Conservation (phyloP, 352 stramenopile species). For the Pythium periplocum region DNA sequence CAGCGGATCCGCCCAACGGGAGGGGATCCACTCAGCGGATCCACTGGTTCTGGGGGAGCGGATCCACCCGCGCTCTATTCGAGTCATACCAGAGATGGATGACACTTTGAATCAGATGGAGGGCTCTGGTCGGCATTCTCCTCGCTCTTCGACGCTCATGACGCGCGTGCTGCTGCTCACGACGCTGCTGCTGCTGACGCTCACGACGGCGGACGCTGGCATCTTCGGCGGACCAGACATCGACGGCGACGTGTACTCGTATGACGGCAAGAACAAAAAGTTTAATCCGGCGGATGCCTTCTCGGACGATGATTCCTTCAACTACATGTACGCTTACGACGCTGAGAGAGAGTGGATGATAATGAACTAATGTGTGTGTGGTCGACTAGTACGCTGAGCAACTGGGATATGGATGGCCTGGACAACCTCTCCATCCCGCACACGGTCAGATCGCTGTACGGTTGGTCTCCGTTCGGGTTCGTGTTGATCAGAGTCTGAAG, state of each 20-base stretch:
- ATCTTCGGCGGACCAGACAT: slow-evolving; percentile 40
- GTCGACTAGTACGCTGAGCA: slow-evolving; percentile 37
- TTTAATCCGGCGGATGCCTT: slow-evolving; percentile 42
- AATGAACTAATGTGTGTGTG: not conserved
- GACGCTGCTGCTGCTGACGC: slow-evolving; percentile 2
- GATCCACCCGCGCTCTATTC: not conserved
- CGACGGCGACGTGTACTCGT: slow-evolving; percentile 44
- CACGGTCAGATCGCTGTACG: slow-evolving; percentile 48
- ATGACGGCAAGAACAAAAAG: slow-evolving; percentile 42
- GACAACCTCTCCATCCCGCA: slow-evolving; percentile 38
- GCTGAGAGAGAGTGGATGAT: not conserved
- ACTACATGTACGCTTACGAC: slow-evolving; percentile 30
- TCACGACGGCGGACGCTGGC: slow-evolving; percentile 17
- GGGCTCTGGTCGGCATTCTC: slow-evolving; percentile 1
- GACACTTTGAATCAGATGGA: too few relatives aligned
- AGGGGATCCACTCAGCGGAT: not conserved
- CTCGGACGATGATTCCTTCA: slow-evolving; percentile 38
- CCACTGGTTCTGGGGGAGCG: too few relatives aligned
- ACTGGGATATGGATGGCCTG: slow-evolving; percentile 48
- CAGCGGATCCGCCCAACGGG: slow-evolving; percentile 1
- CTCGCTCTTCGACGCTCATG: not conserved
- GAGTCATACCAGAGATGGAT: not conserved
- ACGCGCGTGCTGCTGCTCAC: not conserved
- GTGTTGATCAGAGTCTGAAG: too few relatives aligned
- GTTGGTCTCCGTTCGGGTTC: not conserved